Base-by-base conservation (phyloP, 2,329 filamentous ascomycete species). In the Diplodia seriata region DNA sequence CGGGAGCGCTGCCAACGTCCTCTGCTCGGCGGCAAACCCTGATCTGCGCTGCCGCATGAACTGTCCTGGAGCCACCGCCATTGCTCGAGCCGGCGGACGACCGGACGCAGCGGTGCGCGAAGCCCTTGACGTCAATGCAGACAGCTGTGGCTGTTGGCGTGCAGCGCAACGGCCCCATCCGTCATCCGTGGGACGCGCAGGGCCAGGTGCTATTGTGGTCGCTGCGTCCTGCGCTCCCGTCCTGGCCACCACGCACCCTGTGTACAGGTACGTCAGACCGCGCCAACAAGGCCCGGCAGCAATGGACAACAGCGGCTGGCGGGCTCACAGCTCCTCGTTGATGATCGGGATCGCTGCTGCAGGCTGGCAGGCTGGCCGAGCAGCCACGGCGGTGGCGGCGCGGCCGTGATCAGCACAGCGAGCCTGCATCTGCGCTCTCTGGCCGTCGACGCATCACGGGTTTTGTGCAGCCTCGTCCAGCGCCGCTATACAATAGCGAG, bases 11-110 rank as follows among this genome's bases (percentile, higher is more conserved):
- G 40, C 26, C 57, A 15, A 33, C 40, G 40, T 29, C 40, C 14
- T 43, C 15, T 18, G 47, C 23, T 36, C 62, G 49, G 63, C 63
- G 63, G 63, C 63, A 66, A 66, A 66, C 63, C 63, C 63, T 66
- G 63, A 66, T 66, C 63, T 57, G 63, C 63, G 23, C 51, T 49
- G 53, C 51, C 53, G 63, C 63, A 66, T 66, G 63, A 66, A 66
- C 63, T 57, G 47, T 56, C 53, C 29, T 36, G 18, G 47, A 57
- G 63, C 57, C 57, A 62, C 43, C 26, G 36, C 57, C 26, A 50
- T 33, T 62, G 57, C 57, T 50, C 57, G 29, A 49, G 40, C 40
- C 57, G 57, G 57, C 57, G 57, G 57, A 50, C 57, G 26, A 62
- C 57, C 57, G 40, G 40, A 62, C 57, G 57, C 57, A 62, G 57